Percentiles rank a stretch among this genome's conserved stretches.
These are phyloP conservation scores for Phialocephala subalpina DNA, from an alignment of 2,329 filamentous ascomycete genomes.

Conservation along the genomic window DNA sequence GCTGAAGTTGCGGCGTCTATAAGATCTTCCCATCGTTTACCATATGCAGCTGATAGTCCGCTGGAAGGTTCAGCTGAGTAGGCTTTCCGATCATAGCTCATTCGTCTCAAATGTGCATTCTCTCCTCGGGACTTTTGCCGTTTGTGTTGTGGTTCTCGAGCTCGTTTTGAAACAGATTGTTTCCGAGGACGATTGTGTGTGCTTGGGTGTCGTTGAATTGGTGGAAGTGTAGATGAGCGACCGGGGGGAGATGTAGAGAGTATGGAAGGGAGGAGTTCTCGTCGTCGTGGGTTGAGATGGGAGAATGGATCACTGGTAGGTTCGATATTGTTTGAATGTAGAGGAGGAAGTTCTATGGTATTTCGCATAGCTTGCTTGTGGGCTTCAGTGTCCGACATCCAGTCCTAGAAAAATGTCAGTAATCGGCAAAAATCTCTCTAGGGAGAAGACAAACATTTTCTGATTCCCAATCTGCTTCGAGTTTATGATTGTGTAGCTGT, in stretches of 20 bases:
- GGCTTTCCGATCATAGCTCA: constrained; percentile 80
- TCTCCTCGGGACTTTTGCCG: constrained; percentile 77
- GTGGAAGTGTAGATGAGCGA: constrained; percentile 87
- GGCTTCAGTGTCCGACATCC: constrained; percentile 75
- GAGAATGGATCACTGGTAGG: constrained; percentile 72
- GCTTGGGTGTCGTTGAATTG: constrained; percentile 77
- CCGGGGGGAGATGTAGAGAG: constrained; percentile 83
- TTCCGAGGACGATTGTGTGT: constrained; percentile 76
- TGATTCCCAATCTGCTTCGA: constrained; percentile 79
- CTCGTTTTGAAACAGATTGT: constrained; percentile 83
- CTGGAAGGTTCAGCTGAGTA: constrained; percentile 83
- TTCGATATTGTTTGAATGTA: constrained; percentile 65
- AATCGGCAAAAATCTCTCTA: constrained; percentile 14
- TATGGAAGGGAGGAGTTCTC: constrained; percentile 84
- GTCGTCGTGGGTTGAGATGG: constrained; percentile 66
- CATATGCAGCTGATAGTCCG: constrained; percentile 62
- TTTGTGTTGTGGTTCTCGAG: constrained; percentile 79
- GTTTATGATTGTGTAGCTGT: constrained; percentile 82
- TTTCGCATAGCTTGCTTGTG: constrained; percentile 66
- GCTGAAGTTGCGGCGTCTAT: constrained; percentile 94
- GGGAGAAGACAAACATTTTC: constrained; percentile 67
- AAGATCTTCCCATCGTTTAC: constrained; percentile 94
- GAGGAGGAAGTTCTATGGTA: constrained; percentile 76
- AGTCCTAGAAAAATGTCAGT: constrained; percentile 59
- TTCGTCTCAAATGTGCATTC: constrained; percentile 71